Base-by-base conservation (phyloP, 306 rosid species). In the Gastrolobium bilobum region DNA sequence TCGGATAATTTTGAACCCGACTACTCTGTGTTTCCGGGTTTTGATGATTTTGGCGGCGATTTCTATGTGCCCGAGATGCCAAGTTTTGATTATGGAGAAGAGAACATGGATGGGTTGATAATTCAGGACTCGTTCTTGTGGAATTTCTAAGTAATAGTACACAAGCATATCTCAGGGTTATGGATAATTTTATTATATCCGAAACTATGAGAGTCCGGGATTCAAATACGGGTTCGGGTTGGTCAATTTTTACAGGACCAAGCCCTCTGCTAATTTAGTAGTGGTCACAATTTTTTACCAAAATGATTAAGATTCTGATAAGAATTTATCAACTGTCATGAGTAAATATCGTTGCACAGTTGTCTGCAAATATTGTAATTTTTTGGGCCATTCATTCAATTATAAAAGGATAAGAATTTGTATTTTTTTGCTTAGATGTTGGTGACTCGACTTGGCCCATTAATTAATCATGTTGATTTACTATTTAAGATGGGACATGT, bases 101-200 rank as follows among this genome's bases (percentile, higher is more conserved):
- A 89, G n/a, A 85, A 71, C 52, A n/a, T 75, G 29, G 95, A 90
- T 0, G 89, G 77, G 35, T 43, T 62, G 40, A 15, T 70, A 4
- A 13, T 76, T 9, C 81, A 88, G 4, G 89, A 83, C 6, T 68
- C 94, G 5, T 89, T 81, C 77, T 84, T 90, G 2, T 92, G 97
- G 97, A 92, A 83, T 80, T 92, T 92, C 80, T 86, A 69, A 20
- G 14, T 4, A 52, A 3, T 7, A 52, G 44, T 42, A 20, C 26
- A 20, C 26, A 20, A 20, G 26, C 26, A 20, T 20, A 20, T 20
- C 26, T 70, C 35, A 3, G 43, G 48, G 34, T 73, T 43, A 35
- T 10, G 75, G 84, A 66, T 73, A 35, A 35, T 73, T 81, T 73
- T 81, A 81, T 73, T 5, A 44, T 81, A 43, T 73, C 70, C 79